phyloP scores from a whole-genome alignment of 352 stramenopile genomes.

The Globisporangium camurandrum region DNA sequence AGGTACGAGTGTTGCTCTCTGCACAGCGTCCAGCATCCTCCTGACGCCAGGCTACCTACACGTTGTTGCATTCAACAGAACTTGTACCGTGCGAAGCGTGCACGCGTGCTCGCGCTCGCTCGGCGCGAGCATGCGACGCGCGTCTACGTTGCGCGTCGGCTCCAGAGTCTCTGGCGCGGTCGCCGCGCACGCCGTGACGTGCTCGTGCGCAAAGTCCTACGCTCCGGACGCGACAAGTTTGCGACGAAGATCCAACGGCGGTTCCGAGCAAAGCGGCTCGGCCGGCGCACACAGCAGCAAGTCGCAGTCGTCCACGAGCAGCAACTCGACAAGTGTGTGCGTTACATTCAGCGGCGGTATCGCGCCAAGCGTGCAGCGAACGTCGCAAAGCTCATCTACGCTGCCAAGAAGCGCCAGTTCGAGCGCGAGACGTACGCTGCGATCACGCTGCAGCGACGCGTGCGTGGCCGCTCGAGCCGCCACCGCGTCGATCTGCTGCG shows the following conservation, averaged over 20 bases:
- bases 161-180: slow-evolving; percentile 70
- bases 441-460: slow-evolving; percentile 43
- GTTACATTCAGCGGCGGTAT: slow-evolving; percentile 54
- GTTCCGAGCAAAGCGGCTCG: slow-evolving; percentile 40
- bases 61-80: slow-evolving; percentile 26
- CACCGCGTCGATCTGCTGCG: slow-evolving; percentile 28
- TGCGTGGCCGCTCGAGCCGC: slow-evolving; percentile 27
- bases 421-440: slow-evolving; percentile 33
- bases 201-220: slow-evolving; percentile 37
- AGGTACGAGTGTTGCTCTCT: slow-evolving; percentile 26
- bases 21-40: no score
- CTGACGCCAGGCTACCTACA: no score
- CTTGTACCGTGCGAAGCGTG: slow-evolving; percentile 42
- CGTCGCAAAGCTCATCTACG: slow-evolving; percentile 32
- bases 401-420: slow-evolving; percentile 19
- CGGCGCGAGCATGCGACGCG: slow-evolving; percentile 31
- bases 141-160: slow-evolving; percentile 29
- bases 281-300: slow-evolving; percentile 22
- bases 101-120: slow-evolving; percentile 17
- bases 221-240: slow-evolving; percentile 33
- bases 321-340: slow-evolving; percentile 29
- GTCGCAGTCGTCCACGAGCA: slow-evolving; percentile 32
- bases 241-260: slow-evolving; percentile 60
- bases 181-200: slow-evolving; percentile 35
- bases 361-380: slow-evolving; percentile 35